phyloP scores from a whole-genome alignment of 1,284 basidiomycete species.

The Apiotrichum veenhuisii region DNA sequence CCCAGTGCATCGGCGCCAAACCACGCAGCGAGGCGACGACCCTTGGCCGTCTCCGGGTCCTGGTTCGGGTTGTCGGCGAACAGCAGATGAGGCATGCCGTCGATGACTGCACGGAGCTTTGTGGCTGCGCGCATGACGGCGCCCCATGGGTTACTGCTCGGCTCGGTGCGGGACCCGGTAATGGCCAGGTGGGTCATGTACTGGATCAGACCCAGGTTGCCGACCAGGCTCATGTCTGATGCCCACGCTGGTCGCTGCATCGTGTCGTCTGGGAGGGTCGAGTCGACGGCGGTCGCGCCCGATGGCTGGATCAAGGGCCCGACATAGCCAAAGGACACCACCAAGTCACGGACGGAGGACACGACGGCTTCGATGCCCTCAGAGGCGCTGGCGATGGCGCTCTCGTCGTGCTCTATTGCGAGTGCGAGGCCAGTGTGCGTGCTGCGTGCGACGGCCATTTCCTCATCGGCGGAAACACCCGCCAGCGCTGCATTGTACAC shows the following conservation, averaged over 20 bases:
- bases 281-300: conserved; percentile 14
- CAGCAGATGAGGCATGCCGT: conserved; percentile 24
- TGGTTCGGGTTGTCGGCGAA: conserved; percentile 16
- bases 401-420: conserved; percentile 32
- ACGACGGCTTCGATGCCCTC: conserved; percentile 23
- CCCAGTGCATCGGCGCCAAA: conserved; percentile 29
- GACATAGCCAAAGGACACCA: conserved; percentile 43
- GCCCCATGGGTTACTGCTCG: conserved; percentile 27
- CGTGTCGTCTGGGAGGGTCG: conserved; percentile 18
- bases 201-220: conserved; percentile 35
- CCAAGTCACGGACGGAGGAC: conserved; percentile 30
- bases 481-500: conserved; percentile 39
- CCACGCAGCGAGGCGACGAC: conserved; percentile 19
- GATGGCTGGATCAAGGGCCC: conserved; percentile 30
- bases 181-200: conserved; percentile 32
- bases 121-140: conserved; percentile 37
- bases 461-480: conserved; percentile 42
- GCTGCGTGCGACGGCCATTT: conserved; percentile 31
- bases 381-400: conserved; percentile 25
- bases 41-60: conserved; percentile 16
- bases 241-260: conserved; percentile 39
- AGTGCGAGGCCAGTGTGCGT: conserved; percentile 25
- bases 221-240: conserved; percentile 36
- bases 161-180: conserved; percentile 24
- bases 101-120: conserved; percentile 36